phyloP scores from a whole-genome alignment of 2,329 filamentous ascomycete species.

The Drechslerella dactyloides region DNA sequence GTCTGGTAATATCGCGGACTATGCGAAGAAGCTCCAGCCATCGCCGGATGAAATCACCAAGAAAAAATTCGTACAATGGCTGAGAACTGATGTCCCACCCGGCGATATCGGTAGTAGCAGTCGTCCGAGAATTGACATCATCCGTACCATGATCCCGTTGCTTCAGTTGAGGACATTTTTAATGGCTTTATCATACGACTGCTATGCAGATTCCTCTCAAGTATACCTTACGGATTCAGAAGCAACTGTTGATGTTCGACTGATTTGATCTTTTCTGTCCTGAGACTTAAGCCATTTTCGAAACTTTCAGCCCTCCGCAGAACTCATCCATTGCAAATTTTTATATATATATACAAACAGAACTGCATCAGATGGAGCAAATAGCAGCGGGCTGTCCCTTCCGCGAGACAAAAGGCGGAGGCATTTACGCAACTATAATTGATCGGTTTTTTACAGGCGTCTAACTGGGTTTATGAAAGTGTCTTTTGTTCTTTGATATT shows the following conservation, averaged over 20 bases:
- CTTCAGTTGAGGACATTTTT: constrained; percentile 6
- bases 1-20: background rate
- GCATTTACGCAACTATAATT: no score
- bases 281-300: background rate
- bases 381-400: no score
- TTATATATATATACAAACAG: no score
- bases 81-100: background rate
- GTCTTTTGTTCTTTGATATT: no score
- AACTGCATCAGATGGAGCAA: no score
- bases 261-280: background rate
- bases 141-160: constrained; percentile 4
- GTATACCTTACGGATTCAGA: background rate
- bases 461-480: no score
- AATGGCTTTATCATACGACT: constrained; percentile 2
- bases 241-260: constrained; percentile 2
- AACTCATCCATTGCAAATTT: no score
- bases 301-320: background rate
- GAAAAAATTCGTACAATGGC: background rate
- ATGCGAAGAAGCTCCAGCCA: background rate
- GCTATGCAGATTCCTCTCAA: constrained; percentile 4
- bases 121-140: background rate
- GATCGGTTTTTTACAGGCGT: no score
- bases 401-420: no score
- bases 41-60: background rate
- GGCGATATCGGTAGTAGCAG: background rate